Percentiles rank a stretch among this genome's conserved stretches.
Evolutionary conservation across 495 filamentous ascomycete genomes (phyloP).

Genomic region (Aspergillus carlsbadensis): DNA sequence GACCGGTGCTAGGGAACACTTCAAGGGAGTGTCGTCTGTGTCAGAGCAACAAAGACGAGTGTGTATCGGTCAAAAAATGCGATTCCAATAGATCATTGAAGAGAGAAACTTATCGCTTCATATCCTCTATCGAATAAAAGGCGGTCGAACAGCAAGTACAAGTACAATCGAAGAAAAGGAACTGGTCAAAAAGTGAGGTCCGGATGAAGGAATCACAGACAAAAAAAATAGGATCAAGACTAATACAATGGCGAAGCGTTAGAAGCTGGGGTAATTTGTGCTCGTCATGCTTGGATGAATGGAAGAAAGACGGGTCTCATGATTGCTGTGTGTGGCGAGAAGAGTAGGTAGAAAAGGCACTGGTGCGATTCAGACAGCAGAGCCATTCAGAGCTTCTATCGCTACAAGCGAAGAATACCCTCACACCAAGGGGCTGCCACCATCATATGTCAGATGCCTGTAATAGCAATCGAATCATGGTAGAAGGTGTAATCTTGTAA

Average conservation of each 20-base stretch:
- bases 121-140: conserved; percentile 1
- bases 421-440: background rate
- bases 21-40: background rate
- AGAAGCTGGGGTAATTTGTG: background rate
- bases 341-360: background rate
- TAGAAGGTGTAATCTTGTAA: background rate
- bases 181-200: background rate
- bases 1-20: background rate
- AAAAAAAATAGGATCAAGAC: background rate
- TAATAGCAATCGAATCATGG: background rate
- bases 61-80: background rate
- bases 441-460: background rate
- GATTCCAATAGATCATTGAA: background rate
- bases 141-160: conserved; percentile 1
- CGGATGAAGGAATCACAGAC: background rate
- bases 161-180: conserved; percentile 4
- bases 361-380: background rate
- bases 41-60: background rate
- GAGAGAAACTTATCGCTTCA: conserved; percentile 1
- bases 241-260: conserved; percentile 1
- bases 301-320: conserved; percentile 3
- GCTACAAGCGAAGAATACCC: background rate
- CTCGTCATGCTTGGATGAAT: conserved; percentile 3
- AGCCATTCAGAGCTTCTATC: background rate
- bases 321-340: background rate